A percentile compares a stretch with the other conserved stretches of the same genome.
Conservation (phyloP, 148 eudicot genomes). For the Pharnaceum exiguum region DNA sequence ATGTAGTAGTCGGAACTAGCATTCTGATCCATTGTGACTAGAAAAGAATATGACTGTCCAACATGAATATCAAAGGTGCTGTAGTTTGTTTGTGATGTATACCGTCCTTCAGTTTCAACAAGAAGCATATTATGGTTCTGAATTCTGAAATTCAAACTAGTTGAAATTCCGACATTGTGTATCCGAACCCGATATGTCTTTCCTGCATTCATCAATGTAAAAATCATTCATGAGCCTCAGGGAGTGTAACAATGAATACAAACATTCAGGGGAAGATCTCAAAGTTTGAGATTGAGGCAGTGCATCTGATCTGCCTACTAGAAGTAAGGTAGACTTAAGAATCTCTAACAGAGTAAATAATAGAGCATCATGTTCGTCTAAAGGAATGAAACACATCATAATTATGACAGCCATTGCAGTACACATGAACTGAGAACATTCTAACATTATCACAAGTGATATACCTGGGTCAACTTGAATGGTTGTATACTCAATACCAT, state of each 20-base stretch:
- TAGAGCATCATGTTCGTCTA: no score
- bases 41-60: constrained; percentile 89
- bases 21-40: constrained; percentile 95
- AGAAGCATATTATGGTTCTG: constrained; percentile 76
- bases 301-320: no score
- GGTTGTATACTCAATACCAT: constrained; percentile 57
- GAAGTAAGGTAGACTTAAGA: no score
- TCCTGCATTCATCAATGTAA: constrained; percentile 35
- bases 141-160: constrained; percentile 80
- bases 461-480: constrained; percentile 85
- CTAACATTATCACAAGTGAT: no score
- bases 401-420: no score
- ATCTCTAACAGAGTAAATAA: no score
- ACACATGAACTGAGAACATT: no score
- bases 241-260: no score
- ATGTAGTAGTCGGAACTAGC: constrained; percentile 92
- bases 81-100: constrained; percentile 69
- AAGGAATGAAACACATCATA: no score
- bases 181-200: constrained; percentile 87
- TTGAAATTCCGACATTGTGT: constrained; percentile 81
- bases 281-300: no score
- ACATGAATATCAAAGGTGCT: constrained; percentile 83
- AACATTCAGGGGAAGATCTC: no score
- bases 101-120: constrained; percentile 85
- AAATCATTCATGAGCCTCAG: neutral